Percentiles rank a stretch among this genome's conserved stretches.
Conservation (phyloP, 768 basidiomycete species). For the Termitomyces sp. region DNA sequence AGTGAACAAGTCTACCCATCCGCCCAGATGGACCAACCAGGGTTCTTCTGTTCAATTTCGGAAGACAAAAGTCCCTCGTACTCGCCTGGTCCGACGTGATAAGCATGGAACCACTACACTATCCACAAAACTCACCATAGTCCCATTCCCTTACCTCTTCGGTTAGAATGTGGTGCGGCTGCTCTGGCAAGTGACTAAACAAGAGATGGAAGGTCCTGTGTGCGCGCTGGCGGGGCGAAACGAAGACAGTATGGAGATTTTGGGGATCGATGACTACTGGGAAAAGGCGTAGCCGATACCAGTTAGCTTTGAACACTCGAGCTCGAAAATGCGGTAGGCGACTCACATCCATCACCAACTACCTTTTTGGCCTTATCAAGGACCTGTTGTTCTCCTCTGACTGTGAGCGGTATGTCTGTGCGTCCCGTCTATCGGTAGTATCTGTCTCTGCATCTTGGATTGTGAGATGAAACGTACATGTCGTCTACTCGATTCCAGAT, state of each 20-base stretch:
- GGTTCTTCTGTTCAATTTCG: slow-evolving; percentile 64
- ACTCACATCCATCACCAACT: slow-evolving; percentile 76
- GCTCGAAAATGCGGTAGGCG: background rate
- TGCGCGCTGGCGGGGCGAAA: slow-evolving; percentile 87
- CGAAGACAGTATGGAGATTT: slow-evolving; percentile 67
- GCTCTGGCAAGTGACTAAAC: slow-evolving; percentile 40
- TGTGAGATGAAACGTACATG: slow-evolving; percentile 41
- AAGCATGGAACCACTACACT: background rate
- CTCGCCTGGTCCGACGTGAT: slow-evolving; percentile 40
- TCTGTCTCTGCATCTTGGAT: background rate
- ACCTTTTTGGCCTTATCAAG: slow-evolving; percentile 55
- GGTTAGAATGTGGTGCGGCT: slow-evolving; percentile 51
- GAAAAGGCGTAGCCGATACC: background rate
- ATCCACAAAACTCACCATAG: slow-evolving; percentile 41
- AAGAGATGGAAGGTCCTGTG: slow-evolving; percentile 82
- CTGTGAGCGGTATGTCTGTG: slow-evolving; percentile 84
- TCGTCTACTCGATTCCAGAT: slow-evolving; percentile 35
- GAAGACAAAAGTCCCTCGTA: slow-evolving; percentile 80
- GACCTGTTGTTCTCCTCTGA: slow-evolving; percentile 67
- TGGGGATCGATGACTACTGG: slow-evolving; percentile 73
- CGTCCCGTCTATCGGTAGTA: slow-evolving; percentile 62
- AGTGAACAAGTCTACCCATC: slow-evolving; percentile 52
- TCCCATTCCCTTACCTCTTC: slow-evolving; percentile 84
- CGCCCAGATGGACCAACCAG: slow-evolving; percentile 78
- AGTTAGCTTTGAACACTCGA: background rate